phyloP scores from a whole-genome alignment of 1,139 yeast species.

The Arxiozyma bovina region DNA sequence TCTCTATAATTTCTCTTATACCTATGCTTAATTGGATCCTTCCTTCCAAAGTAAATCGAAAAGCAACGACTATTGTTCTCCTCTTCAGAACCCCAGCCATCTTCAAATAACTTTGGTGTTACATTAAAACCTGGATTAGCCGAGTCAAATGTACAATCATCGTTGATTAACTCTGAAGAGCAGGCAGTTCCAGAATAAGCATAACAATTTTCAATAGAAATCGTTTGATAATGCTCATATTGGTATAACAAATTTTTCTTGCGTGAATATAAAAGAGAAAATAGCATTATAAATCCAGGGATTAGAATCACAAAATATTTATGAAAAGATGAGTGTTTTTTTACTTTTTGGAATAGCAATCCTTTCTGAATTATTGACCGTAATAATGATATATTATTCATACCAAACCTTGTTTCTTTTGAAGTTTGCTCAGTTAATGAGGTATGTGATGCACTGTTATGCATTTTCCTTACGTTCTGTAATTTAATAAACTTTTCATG shows the following conservation, averaged over 20 bases:
- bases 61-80: conserved; percentile 67
- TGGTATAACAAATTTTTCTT: not conserved
- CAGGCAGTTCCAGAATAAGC: conserved; percentile 65
- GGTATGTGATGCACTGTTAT: conserved; percentile 44
- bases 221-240: conserved; percentile 45
- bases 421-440: conserved; percentile 48
- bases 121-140: conserved; percentile 47
- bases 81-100: conserved; percentile 80
- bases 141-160: conserved; percentile 40
- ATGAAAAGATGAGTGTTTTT: conserved; percentile 57
- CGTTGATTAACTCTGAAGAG: conserved; percentile 45
- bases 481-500: conserved; percentile 28
- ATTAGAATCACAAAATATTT: conserved; percentile 55
- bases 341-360: conserved; percentile 54
- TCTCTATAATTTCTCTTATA: not conserved
- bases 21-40: conserved; percentile 52
- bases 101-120: conserved; percentile 63
- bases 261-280: conserved; percentile 8
- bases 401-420: conserved; percentile 45
- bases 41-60: conserved; percentile 74
- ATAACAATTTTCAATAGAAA: conserved; percentile 61
- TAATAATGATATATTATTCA: conserved; percentile 51
- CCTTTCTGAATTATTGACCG: conserved; percentile 57
- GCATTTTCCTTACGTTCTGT: conserved; percentile 38
- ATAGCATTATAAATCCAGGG: conserved; percentile 58